Evolutionary conservation across 1,284 basidiomycete species (phyloP).

Genomic region (Moesziomyces sp.): DNA sequence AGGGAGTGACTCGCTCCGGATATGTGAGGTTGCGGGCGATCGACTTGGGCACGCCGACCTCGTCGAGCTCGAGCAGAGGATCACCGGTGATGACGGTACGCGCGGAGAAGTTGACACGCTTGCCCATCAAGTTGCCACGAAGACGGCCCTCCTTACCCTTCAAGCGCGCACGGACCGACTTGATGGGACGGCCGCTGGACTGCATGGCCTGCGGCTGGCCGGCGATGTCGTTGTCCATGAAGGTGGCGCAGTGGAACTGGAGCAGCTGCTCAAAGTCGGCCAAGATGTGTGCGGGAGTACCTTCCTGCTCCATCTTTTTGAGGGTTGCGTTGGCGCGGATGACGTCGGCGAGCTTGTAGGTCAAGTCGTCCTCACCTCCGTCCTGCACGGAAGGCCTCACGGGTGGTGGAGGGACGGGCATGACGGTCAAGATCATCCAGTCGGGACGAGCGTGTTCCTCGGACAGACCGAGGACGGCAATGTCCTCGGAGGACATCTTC

Average conservation of each 20-base stretch:
- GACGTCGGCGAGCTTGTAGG: slow-evolving; percentile 97
- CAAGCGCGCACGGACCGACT: slow-evolving; percentile 95
- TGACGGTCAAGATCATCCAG: slow-evolving; percentile 99
- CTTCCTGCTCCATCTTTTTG: slow-evolving; percentile 92
- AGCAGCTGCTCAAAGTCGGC: slow-evolving; percentile 95
- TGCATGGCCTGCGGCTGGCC: slow-evolving; percentile 97
- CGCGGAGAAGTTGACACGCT: slow-evolving; percentile 99
- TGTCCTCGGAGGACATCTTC: slow-evolving; percentile 82
- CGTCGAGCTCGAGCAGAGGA: slow-evolving; percentile 93
- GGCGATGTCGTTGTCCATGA: slow-evolving; percentile 99
- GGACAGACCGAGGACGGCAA: slow-evolving; percentile 90
- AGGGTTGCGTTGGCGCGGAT: slow-evolving; percentile 95
- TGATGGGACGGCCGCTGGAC: slow-evolving; percentile 96
- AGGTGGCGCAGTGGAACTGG: slow-evolving; percentile 94
- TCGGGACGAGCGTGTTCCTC: slow-evolving; percentile 96
- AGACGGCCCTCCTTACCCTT: slow-evolving; percentile 99
- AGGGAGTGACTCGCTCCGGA: slow-evolving; percentile 97
- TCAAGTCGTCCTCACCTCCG: slow-evolving; percentile 97
- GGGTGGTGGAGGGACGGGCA: slow-evolving; percentile 97
- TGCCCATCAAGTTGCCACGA: slow-evolving; percentile 98
- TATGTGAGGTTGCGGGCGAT: slow-evolving; percentile 99
- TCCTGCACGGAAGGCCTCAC: slow-evolving; percentile 98
- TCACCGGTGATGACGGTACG: slow-evolving; percentile 99
- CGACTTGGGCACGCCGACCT: slow-evolving; percentile 96
- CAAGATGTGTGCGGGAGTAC: slow-evolving; percentile 94